Evolutionary conservation across 2,329 filamentous ascomycete species (phyloP), one percentile per base, ranked within the genome.

Genomic region (Colletotrichum viniferum): DNA sequence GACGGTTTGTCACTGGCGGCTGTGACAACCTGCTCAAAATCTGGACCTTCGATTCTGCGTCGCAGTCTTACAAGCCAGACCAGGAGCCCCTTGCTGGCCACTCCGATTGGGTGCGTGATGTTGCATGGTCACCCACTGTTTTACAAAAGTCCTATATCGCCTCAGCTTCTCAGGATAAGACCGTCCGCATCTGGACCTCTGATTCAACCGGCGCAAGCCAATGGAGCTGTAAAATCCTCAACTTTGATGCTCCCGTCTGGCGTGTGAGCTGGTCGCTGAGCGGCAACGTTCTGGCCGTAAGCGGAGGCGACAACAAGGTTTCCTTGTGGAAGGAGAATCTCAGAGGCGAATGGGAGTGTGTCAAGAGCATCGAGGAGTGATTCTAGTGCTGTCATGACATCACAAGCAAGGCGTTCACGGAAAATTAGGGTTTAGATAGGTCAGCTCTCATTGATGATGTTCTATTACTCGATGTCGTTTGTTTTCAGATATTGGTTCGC

Each of bases 251-350:
- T 6, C 93, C 96, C 62, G 91, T 98, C 74, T 99, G 97, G 97
- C 93, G 97, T 71, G 97, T 98, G 61, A 98, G 95, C 89, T 99
- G 97, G 97, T 98, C 96, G 80, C 88, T 98, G 82, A 98, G 95
- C 84, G 97, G 97, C 68, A 99, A 99, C 83, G 96, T 98, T 24
- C 89, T 99, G 80, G 97, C 97, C 12, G 95, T 98, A 77, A 97
- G 94, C 82, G 95, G 95, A 52, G 95, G 94, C 30, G 96, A 99
- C 86, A 99, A 99, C 89, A 96, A 97, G 87, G 96, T 99, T 71
- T 97, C 94, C 69, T 86, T 99, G 84, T 99, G 96, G 96, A 99
- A 98, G 90, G 97, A 99, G 90, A 98, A 98, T 84, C 88, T 99
- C 80, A 94, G 94, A 83, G 97, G 97, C 71, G 95, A 98, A 83